Base-by-base conservation (phyloP, 2,329 filamentous ascomycete genomes). In the Tympanopsis confertula region DNA sequence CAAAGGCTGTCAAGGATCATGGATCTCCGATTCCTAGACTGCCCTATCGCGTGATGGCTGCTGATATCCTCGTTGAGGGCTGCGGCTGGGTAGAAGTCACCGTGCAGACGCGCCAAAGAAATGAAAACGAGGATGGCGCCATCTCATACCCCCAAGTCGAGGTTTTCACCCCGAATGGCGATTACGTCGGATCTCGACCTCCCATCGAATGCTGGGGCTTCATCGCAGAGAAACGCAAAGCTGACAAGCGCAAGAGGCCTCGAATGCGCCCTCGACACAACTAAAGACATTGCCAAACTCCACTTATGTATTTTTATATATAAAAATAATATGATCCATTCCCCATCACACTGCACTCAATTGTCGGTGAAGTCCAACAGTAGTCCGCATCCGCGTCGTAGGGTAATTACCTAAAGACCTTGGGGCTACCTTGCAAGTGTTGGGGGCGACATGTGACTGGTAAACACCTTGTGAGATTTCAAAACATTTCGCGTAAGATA, bases 11-110 rank as follows among this genome's bases (percentile, higher is more conserved):
- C 26, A 68, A 56, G 35, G 71, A 62, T 41, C 61, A 65, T 38
- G 73, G 70, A 13, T 7, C 15, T 7, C 7, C 30, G 40, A 62
- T 69, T 2, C 66, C 71, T 4, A 58, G 63, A 14, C 55, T 84
- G 4, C 76, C 78, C 0, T 85, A 79, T 50, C 62, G 62, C 18
- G 65, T 85, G 15, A 71, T 78, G 51, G 65, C 72, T 14, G 69
- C 72, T 0, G 81, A 86, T 51, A 67, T 86, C 18, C 54, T 86
- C 5, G 65, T 86, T 38, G 79, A 84, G 51, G 78, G 80, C 5
- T 70, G 77, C 17, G 81, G 81, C 13, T 86, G 81, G 81, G 60
- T 86, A 2, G 81, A 86, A 50, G 53, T 86, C 29, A 71, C 68
- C 1, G 70, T 69, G 5, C 79, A 85, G 55, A 64, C 79, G 4